Evolutionary conservation across 2,329 filamentous ascomycete species (phyloP).

Genomic region (Juglanconis juglandina): DNA sequence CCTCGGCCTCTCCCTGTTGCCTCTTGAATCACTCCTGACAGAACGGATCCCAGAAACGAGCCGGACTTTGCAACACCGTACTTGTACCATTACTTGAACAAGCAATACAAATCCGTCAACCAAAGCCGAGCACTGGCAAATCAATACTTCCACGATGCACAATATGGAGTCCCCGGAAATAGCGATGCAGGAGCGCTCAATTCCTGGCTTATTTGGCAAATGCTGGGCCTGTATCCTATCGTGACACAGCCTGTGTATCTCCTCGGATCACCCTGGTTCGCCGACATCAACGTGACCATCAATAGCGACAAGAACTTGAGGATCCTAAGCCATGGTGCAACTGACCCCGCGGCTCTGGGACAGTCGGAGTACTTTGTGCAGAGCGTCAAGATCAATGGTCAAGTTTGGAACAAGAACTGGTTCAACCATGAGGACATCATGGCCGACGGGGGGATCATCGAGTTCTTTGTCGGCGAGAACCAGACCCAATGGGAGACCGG

Average conservation of each 20-base stretch:
- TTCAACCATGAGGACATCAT: slow-evolving; percentile 49
- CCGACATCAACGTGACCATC: slow-evolving; percentile 54
- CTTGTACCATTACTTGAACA: slow-evolving; percentile 67
- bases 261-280: slow-evolving; percentile 66
- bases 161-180: slow-evolving; percentile 64
- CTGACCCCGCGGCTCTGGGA: slow-evolving; percentile 26
- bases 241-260: slow-evolving; percentile 68
- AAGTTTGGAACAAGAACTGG: slow-evolving; percentile 52
- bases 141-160: slow-evolving; percentile 55
- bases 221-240: slow-evolving; percentile 70
- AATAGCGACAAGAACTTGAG: slow-evolving; percentile 42
- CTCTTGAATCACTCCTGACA: slow-evolving; percentile 47
- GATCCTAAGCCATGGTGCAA: slow-evolving; percentile 39
- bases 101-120: slow-evolving; percentile 52
- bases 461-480: slow-evolving; percentile 43
- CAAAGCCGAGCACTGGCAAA: slow-evolving; percentile 65
- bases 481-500: slow-evolving; percentile 44
- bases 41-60: slow-evolving; percentile 48
- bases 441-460: slow-evolving; percentile 40
- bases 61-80: slow-evolving; percentile 61
- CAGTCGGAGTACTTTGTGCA: slow-evolving; percentile 48
- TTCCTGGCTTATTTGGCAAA: slow-evolving; percentile 60
- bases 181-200: slow-evolving; percentile 71
- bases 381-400: slow-evolving; percentile 49
- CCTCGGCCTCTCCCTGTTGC: slow-evolving; percentile 23